Conservation (phyloP, 1,284 basidiomycete species). For the Pseudozyma sp. region DNA sequence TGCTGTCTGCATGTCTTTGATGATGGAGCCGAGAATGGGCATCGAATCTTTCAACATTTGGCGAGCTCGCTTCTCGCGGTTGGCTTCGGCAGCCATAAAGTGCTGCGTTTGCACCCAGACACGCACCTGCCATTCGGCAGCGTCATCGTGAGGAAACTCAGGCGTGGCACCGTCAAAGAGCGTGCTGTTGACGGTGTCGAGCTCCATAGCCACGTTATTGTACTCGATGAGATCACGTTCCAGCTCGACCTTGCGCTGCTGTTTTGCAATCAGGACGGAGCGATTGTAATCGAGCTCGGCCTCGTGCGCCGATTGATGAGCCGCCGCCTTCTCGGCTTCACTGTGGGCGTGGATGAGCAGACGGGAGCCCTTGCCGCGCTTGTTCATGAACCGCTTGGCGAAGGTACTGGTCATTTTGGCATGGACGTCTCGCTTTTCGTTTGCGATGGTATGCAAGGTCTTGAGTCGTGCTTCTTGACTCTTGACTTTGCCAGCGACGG, state of each 20-base stretch:
- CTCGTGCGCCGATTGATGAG: conserved; percentile 28
- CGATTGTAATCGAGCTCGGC: conserved; percentile 26
- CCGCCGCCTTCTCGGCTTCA: conserved; percentile 21
- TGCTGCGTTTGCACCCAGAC: conserved; percentile 25
- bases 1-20: conserved; percentile 44
- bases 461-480: conserved; percentile 33
- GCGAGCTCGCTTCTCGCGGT: conserved; percentile 53
- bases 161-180: conserved; percentile 42
- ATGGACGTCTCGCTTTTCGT: conserved; percentile 23
- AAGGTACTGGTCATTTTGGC: conserved; percentile 32
- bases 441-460: conserved; percentile 24
- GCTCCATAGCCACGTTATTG: conserved; percentile 14
- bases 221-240: conserved; percentile 31
- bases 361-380: conserved; percentile 19
- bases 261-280: conserved; percentile 4
- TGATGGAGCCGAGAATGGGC: conserved; percentile 23
- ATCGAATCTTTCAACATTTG: conserved; percentile 38
- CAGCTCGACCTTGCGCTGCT: conserved; percentile 15
- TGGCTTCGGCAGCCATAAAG: conserved; percentile 49
- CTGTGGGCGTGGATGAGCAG: conserved; percentile 17
- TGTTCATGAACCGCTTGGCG: conserved; percentile 46
- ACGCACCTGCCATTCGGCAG: conserved; percentile 47
- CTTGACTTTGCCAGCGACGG: conserved; percentile 40
- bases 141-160: conserved; percentile 41
- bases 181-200: conserved; percentile 19